Base-by-base conservation (phyloP, 805 yeast species). In the Candida gorgasii region DNA sequence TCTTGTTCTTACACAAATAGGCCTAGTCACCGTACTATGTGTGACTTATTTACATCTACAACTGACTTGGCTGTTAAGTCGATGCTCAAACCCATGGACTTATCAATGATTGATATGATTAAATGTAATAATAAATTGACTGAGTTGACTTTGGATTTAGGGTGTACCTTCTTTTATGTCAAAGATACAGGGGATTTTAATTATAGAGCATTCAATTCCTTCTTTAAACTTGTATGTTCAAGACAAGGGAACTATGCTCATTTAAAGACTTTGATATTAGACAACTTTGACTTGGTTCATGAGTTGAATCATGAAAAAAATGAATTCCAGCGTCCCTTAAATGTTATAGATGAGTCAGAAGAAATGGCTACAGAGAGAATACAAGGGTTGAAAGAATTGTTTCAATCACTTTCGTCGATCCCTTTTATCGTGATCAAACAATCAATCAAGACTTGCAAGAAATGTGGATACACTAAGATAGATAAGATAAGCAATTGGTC, bases 91-190 rank as follows among this genome's bases (percentile, higher is more conserved):
- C 70, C 70, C 22, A 65, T 59, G 24, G 83, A 78, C 48, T 61
- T 80, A 27, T 65, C 80, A 4, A 47, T 78, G 22, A 72, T 76
- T 36, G 79, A 75, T 51, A 76, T 77, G 48, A 49, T 69, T 27
- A 67, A 65, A 45, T 49, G 46, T 11, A 68, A 67, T 46, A 55
- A 57, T 20, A 61, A 63, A 4, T 53, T 79, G 18, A 47, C 61
- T 5, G 58, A 63, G 9, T 46, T 80, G 16, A 59, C 66, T 8
- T 56, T 80, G 11, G 85, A 80, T 51, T 55, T 80, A 31, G 65
- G 66, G 45, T 78, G 84, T 24, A 61, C 60, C 18, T 67, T 79
- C 11, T 80, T 70, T 42, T 63, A 62, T 46, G 54, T 47, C 15
- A 34, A 18, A 19, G 34, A 32, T 8, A 20, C 26, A 5, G 24